Evolutionary conservation across 495 filamentous ascomycete genomes (phyloP).

Genomic region (Clohesyomyces aquaticus): DNA sequence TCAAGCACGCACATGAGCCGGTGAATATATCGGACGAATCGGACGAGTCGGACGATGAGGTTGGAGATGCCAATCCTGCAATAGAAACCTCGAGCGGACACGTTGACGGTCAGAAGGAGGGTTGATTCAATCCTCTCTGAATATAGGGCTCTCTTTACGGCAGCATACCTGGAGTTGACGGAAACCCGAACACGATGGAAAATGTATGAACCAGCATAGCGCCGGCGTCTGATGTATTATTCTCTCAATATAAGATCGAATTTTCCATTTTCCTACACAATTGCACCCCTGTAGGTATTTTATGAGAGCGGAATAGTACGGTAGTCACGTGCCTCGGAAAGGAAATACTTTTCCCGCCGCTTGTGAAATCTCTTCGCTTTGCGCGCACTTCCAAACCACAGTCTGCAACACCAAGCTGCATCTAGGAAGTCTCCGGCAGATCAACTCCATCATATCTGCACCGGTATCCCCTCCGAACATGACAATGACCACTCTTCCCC

Average conservation of each 20-base stretch:
- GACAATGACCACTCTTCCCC: background rate
- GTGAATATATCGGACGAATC: slow-evolving; percentile 24
- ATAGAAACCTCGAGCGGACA: background rate
- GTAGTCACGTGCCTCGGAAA: slow-evolving; percentile 6
- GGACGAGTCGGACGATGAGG: slow-evolving; percentile 8
- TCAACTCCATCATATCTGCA: slow-evolving; percentile 6
- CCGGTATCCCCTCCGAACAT: slow-evolving; percentile 8
- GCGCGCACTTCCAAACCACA: slow-evolving; percentile 6
- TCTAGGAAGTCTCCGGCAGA: slow-evolving; percentile 18
- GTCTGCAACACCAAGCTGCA: slow-evolving; percentile 18
- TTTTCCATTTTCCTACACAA: too few species aligned
- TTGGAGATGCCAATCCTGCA: background rate
- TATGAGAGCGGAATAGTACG: too few species aligned
- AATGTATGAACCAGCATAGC: too few species aligned
- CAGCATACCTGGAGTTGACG: too few species aligned
- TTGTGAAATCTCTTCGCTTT: slow-evolving; percentile 3
- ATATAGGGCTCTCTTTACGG: background rate
- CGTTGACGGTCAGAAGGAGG: background rate
- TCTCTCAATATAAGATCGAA: too few species aligned
- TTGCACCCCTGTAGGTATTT: too few species aligned
- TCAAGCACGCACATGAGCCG: slow-evolving; percentile 22
- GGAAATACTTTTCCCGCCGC: slow-evolving; percentile 23
- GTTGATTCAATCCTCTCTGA: background rate
- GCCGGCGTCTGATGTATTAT: too few species aligned
- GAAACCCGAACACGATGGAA: too few species aligned